Evolutionary conservation across 139 green algal species (phyloP), one percentile per base, ranked within the genome.

Genomic region (Micractinium conductrix): DNA sequence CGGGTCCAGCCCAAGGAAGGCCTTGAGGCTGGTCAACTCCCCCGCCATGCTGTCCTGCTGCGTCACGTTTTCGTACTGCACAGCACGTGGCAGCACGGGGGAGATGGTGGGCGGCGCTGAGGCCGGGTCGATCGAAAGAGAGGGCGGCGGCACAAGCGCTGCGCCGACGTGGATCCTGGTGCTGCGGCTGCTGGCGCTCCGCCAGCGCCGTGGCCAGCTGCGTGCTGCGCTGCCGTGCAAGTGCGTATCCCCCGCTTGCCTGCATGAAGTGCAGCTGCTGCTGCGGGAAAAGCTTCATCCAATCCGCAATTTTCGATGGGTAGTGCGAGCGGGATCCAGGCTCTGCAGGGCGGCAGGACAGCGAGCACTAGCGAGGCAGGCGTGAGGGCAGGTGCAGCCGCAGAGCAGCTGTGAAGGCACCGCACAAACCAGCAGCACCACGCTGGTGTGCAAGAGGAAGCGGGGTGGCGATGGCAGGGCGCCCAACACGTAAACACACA

Each of bases 31-130:
- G 2, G 35, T 24, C 37, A 60, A 40, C 53, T 28, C 65, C n/a
- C 33, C 65, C 33, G 33, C 35, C 65, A 72, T 72, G 35, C 65
- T 38, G 8, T 5, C 65, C 0, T 33, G 65, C n/a, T 19, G 14
- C n/a, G 65, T 72, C 65, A 72, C 33, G 33, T 38, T 72, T 33
- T 72, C 65, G 14, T 72, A 72, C 76, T 82, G 76, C 55, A 72
- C 48, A 62, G 8, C 24, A 16, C 19, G n/a, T n/a, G n/a, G n/a
- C n/a, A n/a, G n/a, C n/a, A n/a, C n/a, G n/a, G n/a, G n/a, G n/a
- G n/a, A n/a, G n/a, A n/a, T n/a, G n/a, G n/a, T n/a, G n/a, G n/a
- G n/a, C n/a, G n/a, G n/a, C n/a, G n/a, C n/a, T n/a, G n/a, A n/a
- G n/a, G n/a, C n/a, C n/a, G n/a, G n/a, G n/a, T n/a, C n/a, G n/a